Evolutionary conservation across 257 asterid genomes (phyloP), one percentile per base, ranked within the genome.

Genomic region (Jasminum sambac): DNA sequence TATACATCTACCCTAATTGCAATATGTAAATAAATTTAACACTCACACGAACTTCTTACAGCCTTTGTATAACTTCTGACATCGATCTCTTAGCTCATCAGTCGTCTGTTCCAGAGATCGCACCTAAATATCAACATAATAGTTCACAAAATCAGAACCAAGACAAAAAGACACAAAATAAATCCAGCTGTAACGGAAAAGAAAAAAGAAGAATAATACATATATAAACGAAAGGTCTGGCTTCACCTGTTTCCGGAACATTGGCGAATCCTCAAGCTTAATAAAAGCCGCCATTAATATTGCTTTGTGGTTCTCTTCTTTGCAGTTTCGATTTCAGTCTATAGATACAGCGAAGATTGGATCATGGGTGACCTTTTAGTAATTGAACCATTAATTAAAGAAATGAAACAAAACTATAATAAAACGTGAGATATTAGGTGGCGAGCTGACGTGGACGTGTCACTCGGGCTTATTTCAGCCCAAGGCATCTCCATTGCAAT

Each of bases 191-290:
- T 11, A 42, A 63, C 1, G 10, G 61, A 26, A 12, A 24, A 25
- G 30, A 25, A 74, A 57, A 26, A 64, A 13, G 24, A 38, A 63
- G 6, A 8, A 48, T 25, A 39, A 24, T 30, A 30, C 4, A 68
- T 19, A 30, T 30, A 68, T 19, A 8, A 14, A 14, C 14, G 52
- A 12, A 74, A 2, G 25, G 59, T 2, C 11, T 24, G 12, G 41
- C 43, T 63, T 46, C 58, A 83, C 98, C 95, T 93, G 95, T 76
- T 89, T 93, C 62, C 89, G 96, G 83, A 93, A 93, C 97, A 89
- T 90, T n/a, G 98, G 98, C 16, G 98, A 93, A 81, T 93, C 98
- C 13, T 93, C 98, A 66, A 93, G 95, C 87, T 85, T 85, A 78
- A 88, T 84, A 74, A 90, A 93, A 13, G 92, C 80, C 14, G 96